Evolutionary conservation across 192 early-diverging fungal genomes (phyloP), one percentile per base, ranked within the genome.

Genomic region (Cetraspora pellucida): DNA sequence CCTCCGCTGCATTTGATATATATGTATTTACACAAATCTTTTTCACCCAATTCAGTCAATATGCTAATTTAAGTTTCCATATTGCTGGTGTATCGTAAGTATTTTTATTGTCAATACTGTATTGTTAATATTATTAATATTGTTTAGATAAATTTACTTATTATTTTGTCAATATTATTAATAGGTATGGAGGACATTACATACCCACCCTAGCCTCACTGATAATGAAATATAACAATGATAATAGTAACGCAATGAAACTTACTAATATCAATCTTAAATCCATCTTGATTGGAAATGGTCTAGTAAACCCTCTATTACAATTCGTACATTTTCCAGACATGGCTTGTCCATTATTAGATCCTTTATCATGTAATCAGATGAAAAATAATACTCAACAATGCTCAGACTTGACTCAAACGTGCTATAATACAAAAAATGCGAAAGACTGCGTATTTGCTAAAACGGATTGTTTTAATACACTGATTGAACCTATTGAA

Each of bases 11-110:
- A 67, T 85, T 88, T 52, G 95, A 96, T 80, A 92, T 95, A 19
- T 95, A 97, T 80, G 93, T 89, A 65, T 96, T 99, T 78, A 84
- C 98, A 50, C 95, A 95, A 83, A 85, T 98, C 30, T 95, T 98
- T 87, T 91, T 97, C 74, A 80, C 91, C 65, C 87, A 90, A 72
- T 94, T 95, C 88, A 87, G 89, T n/a, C 77, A 97, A 82, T 98
- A 95, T 78, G 84, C 89, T 14, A 67, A 85, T 37, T 83, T 90
- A 55, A 88, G 90, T 73, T 94, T 98, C 77, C 93, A 96, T 79
- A 86, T 97, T 28, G 93, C 93, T 78, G 96, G 95, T 71, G 95
- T 96, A 84, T 89, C 85, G 71, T 73, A 73, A 73, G 54, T 37
- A 28, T 49, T 64, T 76, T 80, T 79, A 6, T n/a, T n/a, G n/a